phyloP scores from a whole-genome alignment of 306 rosid species.

The Cicer chorassanicum region DNA sequence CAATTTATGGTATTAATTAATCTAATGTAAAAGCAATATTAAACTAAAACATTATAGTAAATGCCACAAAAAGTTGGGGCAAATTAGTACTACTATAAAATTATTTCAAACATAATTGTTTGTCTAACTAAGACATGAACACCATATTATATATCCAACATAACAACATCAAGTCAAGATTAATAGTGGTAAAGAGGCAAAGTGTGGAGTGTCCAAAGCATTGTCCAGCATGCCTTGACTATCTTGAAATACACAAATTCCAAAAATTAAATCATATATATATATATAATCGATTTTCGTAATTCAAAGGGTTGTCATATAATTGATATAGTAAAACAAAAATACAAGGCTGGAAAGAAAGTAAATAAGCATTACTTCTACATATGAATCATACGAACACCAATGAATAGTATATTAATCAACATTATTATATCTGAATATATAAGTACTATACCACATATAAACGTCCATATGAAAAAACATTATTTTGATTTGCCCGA shows the following conservation, averaged over 20 bases:
- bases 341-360: background rate
- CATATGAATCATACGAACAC: background rate
- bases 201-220: conserved; percentile 46
- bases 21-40: background rate
- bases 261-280: conserved; percentile 20
- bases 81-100: conserved; percentile 11
- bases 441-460: background rate
- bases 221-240: conserved; percentile 46
- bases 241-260: conserved; percentile 38
- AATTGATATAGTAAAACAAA: background rate
- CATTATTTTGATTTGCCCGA: background rate
- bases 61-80: conserved; percentile 30
- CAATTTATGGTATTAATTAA: background rate
- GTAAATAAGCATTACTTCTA: background rate
- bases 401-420: background rate
- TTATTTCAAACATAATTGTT: conserved; percentile 3
- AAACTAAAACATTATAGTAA: conserved; percentile 19
- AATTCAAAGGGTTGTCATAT: background rate
- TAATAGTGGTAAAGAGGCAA: conserved; percentile 33
- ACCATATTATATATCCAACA: conserved; percentile 18
- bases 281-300: background rate
- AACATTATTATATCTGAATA: background rate
- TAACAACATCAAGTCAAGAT: conserved; percentile 31
- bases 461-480: background rate
- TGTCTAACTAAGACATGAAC: conserved; percentile 18